Conservation (phyloP, 2,329 filamentous ascomycete genomes). For the Phyllosticta paracitricarpa region DNA sequence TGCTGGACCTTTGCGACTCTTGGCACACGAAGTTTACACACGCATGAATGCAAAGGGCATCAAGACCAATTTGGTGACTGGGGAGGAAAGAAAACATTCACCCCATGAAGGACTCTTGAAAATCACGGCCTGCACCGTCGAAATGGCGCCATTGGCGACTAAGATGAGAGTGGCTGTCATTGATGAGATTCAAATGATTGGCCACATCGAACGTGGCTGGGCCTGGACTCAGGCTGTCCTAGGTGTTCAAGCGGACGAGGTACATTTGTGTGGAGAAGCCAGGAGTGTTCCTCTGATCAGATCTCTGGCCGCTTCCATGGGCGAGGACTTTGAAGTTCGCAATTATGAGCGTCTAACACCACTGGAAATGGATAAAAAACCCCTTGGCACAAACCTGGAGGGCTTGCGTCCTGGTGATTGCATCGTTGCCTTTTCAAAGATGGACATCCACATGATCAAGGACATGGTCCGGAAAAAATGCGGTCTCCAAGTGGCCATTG, state of each 20-base stretch:
- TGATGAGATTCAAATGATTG: slow-evolving; percentile 98
- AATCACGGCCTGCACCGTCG: slow-evolving; percentile 75
- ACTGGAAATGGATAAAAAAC: slow-evolving; percentile 54
- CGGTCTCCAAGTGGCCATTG: slow-evolving; percentile 73
- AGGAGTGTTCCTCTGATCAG: slow-evolving; percentile 70
- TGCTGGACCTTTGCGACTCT: slow-evolving; percentile 74
- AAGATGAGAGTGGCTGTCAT: slow-evolving; percentile 85
- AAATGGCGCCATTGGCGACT: slow-evolving; percentile 62
- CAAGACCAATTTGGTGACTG: slow-evolving; percentile 72
- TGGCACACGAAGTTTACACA: slow-evolving; percentile 93
- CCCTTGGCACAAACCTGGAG: slow-evolving; percentile 53
- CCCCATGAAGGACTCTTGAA: slow-evolving; percentile 32
- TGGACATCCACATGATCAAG: slow-evolving; percentile 74
- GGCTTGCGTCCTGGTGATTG: slow-evolving; percentile 81
- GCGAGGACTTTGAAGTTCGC: slow-evolving; percentile 75
- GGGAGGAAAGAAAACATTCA: slow-evolving; percentile 73
- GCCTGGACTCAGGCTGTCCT: slow-evolving; percentile 90
- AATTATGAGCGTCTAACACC: slow-evolving; percentile 75
- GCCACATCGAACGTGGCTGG: slow-evolving; percentile 68
- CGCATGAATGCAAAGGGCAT: slow-evolving; percentile 70
- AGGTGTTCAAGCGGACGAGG: slow-evolving; percentile 74
- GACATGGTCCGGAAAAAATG: slow-evolving; percentile 65
- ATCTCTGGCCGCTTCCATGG: slow-evolving; percentile 65
- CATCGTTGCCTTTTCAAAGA: slow-evolving; percentile 74
- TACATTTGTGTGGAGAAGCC: slow-evolving; percentile 89